Base-by-base conservation (phyloP, 441 rosid species). In the Euphorbia celastroides region DNA sequence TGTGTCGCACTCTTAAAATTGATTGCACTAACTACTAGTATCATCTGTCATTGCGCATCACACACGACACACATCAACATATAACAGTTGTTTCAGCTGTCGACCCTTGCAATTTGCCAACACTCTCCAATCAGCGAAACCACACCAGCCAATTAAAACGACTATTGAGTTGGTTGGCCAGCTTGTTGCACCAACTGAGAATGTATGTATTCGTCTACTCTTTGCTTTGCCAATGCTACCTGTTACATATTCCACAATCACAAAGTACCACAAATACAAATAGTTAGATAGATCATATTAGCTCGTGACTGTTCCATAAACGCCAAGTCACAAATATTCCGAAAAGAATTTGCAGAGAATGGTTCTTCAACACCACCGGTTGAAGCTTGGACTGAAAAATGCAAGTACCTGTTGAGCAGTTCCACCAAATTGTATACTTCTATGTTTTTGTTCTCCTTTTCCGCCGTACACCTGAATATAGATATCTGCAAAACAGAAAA, bases 181-280 rank as follows among this genome's bases (percentile, higher is more conserved):
- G 78, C 70, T 73, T 80, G 71, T 69, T 81, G 88, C 54, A 79
- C 72, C 75, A 81, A 61, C 70, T 84, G 89, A 56, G 85, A 81
- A 70, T 76, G 81, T 46, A 84, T 77, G 81, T 81, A 83, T 62
- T 84, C 92, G 58, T 84, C 89, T 25, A 84, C 86, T 69, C 79
- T 75, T 75, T 81, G 88, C 72, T 85, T 87, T 62, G 92, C 89
- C 72, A 87, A 66, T 22, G 89, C 89, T 25, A 87, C 88, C 88
- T 83, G 72, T 34, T 1, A 58, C 19, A 2, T 42, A 63, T 32
- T 36, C 50, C 46, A 55, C 50, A 32, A 4, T 19, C 38, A 51
- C 27, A 36, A 62, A 61, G 7, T 38, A 34, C 13, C 26, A 54
- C 19, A 61, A 72, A 50, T 19, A 46, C 16, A 3, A 46, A 42